A percentile compares a stretch with the other conserved stretches of the same genome.
Conservation (phyloP, 768 basidiomycete genomes). For the Boletus sensibilis region DNA sequence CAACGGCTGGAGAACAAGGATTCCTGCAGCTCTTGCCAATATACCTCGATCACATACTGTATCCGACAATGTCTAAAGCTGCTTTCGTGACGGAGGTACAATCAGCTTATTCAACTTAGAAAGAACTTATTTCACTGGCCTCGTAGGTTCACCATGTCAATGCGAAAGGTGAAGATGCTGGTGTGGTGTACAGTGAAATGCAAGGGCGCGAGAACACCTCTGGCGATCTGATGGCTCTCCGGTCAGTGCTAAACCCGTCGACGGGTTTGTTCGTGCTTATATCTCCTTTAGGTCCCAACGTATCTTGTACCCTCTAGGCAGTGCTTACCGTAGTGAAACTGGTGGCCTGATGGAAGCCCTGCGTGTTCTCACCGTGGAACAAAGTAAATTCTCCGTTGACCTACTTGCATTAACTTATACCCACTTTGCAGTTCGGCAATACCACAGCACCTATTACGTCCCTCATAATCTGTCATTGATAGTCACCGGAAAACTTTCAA, state of each 20-base stretch:
- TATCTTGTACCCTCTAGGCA: conserved; percentile 73
- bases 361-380: conserved; percentile 78
- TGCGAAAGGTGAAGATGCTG: conserved; percentile 84
- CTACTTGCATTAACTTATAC: conserved; percentile 16
- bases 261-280: conserved; percentile 1
- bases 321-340: conserved; percentile 94
- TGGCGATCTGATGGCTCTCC: conserved; percentile 84
- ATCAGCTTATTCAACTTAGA: background rate
- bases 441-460: conserved; percentile 87
- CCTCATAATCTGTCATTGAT: conserved; percentile 92
- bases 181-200: conserved; percentile 98
- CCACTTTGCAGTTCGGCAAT: conserved; percentile 67
- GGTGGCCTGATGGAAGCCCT: conserved; percentile 94
- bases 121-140: conserved; percentile 3
- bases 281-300: conserved; percentile 61
- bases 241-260: conserved; percentile 44
- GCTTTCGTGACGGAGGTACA: conserved; percentile 69
- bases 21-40: conserved; percentile 83
- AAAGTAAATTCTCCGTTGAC: conserved; percentile 55
- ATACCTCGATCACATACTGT: conserved; percentile 94
- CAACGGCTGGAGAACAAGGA: conserved; percentile 93
- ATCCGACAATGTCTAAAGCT: conserved; percentile 89
- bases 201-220: conserved; percentile 94
- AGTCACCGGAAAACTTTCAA: conserved; percentile 82
- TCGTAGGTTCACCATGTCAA: conserved; percentile 91